Percentiles rank a stretch among this genome's conserved stretches.
These are phyloP conservation scores for Albizia julibrissin DNA, from an alignment of 306 rosid genomes.

Conservation along the genomic window DNA sequence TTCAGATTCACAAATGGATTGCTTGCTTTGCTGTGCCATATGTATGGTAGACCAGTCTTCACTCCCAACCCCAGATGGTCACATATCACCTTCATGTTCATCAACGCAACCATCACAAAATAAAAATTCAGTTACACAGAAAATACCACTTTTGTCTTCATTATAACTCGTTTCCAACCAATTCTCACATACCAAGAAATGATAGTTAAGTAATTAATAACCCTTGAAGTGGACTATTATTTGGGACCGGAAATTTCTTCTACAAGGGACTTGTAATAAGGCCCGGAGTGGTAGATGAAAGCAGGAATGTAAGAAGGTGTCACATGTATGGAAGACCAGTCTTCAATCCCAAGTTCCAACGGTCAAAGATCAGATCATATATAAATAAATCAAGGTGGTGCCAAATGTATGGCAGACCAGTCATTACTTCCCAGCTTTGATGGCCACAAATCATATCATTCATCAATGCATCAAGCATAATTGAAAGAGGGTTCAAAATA, in stretches of 20 bases:
- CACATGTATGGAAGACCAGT: neutral
- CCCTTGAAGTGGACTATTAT: too few relatives aligned
- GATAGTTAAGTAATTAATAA: too few relatives aligned
- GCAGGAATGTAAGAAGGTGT: neutral
- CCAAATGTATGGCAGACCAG: neutral
- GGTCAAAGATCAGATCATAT: neutral
- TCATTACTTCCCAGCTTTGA: neutral
- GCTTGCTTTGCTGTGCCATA: slow-evolving; percentile 63
- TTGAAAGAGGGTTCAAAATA: neutral
- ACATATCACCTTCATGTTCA: slow-evolving; percentile 46
- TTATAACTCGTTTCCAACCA: too few relatives aligned
- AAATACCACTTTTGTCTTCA: too few relatives aligned
- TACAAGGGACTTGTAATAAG: too few relatives aligned
- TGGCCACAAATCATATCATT: neutral
- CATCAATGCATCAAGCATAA: neutral
- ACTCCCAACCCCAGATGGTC: slow-evolving; percentile 49
- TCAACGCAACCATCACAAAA: neutral
- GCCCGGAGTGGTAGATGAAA: neutral
- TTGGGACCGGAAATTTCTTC: too few relatives aligned
- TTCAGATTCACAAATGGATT: slow-evolving; percentile 51
- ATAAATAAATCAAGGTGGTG: neutral
- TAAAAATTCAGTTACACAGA: neutral
- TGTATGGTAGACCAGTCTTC: slow-evolving; percentile 53
- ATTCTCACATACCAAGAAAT: too few relatives aligned
- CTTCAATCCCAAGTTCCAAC: neutral